phyloP scores from a whole-genome alignment of 1,284 basidiomycete genomes.

The Austropuccinia psidii region DNA sequence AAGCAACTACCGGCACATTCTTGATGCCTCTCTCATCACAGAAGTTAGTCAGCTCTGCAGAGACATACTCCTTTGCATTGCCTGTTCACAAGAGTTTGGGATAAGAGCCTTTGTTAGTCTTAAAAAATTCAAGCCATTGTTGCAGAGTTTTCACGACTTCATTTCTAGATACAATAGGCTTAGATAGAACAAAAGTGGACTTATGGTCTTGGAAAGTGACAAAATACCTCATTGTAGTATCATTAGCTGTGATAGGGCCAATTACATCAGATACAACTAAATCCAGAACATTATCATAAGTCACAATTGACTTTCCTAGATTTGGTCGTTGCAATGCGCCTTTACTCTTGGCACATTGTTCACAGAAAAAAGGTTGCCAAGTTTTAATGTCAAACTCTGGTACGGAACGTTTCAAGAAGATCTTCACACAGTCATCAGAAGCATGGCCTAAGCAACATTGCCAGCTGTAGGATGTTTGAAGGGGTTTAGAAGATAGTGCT shows the following conservation, averaged over 20 bases:
- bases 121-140: neutral
- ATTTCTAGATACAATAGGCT: neutral
- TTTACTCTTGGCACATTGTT: neutral
- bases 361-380: neutral
- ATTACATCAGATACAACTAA: neutral
- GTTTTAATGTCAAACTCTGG: neutral
- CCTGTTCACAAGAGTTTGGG: neutral
- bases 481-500: no score
- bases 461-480: neutral
- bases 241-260: neutral
- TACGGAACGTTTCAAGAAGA: neutral
- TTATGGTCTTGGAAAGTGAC: neutral
- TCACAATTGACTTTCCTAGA: neutral
- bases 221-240: neutral
- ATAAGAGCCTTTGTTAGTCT: neutral
- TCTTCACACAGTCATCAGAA: neutral
- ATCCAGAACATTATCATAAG: neutral
- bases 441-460: neutral
- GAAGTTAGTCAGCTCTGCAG: neutral
- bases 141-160: neutral
- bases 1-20: neutral
- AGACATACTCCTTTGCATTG: neutral
- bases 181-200: neutral
- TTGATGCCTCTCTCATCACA: neutral
- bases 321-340: neutral